phyloP scores from a whole-genome alignment of 192 early-diverging fungal genomes.

The Entrophospora sp. region DNA sequence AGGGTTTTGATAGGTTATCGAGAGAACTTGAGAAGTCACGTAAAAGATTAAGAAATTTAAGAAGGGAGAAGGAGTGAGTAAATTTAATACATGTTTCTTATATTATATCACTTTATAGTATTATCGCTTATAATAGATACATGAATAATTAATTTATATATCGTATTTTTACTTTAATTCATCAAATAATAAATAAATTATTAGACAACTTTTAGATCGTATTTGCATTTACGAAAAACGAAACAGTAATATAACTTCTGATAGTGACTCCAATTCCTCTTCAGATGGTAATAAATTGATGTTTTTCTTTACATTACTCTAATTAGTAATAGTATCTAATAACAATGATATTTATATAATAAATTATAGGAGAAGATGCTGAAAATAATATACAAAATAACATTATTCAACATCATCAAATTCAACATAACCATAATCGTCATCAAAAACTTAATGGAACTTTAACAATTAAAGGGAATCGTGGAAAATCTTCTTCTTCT shows the following conservation, averaged over 20 bases:
- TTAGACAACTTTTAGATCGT: slow-evolving; percentile 10
- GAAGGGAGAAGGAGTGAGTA: slow-evolving; percentile 18
- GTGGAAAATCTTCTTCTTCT: background rate
- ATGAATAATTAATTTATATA: background rate
- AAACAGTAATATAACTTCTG: background rate
- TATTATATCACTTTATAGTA: background rate
- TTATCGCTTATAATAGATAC: background rate
- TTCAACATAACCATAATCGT: background rate
- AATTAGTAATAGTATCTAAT: background rate
- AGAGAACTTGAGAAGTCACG: slow-evolving; percentile 15
- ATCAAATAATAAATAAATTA: too few relatives aligned
- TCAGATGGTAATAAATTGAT: background rate
- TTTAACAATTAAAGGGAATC: background rate
- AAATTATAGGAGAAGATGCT: background rate
- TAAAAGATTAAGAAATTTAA: slow-evolving; percentile 13
- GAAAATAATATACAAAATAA: too few relatives aligned
- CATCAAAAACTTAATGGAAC: background rate
- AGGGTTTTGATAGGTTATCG: slow-evolving; percentile 4
- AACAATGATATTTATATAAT: background rate
- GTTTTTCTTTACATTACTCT: background rate
- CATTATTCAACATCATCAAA: too few relatives aligned
- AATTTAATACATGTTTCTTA: background rate
- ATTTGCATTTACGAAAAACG: slow-evolving; percentile 11
- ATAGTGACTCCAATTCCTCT: background rate
- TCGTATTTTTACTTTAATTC: background rate